A percentile compares a stretch with the other conserved stretches of the same genome.
These are phyloP conservation scores for Trypanosoma brucei DNA, from an alignment of 208 protist genomes.

Conservation along the genomic window DNA sequence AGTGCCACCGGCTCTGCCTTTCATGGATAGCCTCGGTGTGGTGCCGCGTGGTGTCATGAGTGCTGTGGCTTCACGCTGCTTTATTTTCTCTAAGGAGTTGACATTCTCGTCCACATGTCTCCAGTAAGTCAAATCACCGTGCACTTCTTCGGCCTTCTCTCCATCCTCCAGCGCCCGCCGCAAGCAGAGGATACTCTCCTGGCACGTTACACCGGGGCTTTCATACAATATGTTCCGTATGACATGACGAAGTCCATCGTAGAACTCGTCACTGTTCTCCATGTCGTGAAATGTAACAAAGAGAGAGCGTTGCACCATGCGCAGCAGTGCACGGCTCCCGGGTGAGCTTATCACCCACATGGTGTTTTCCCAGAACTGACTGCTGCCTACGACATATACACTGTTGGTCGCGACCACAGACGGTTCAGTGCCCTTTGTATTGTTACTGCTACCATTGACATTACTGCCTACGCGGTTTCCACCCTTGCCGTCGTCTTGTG, in stretches of 20 bases:
- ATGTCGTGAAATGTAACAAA: slow-evolving; percentile 71
- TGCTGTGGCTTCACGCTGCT: slow-evolving; percentile 27
- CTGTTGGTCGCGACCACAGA: background rate
- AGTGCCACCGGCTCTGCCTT: background rate
- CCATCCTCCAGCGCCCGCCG: slow-evolving; percentile 17
- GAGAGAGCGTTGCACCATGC: slow-evolving; percentile 73
- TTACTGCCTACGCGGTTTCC: background rate
- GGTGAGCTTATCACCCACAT: slow-evolving; percentile 24
- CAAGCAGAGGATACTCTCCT: slow-evolving; percentile 55
- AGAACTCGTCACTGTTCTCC: slow-evolving; percentile 46
- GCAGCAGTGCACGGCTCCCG: slow-evolving; percentile 52
- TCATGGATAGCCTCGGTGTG: background rate
- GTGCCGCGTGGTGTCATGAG: slow-evolving; percentile 20
- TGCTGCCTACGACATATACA: slow-evolving; percentile 10
- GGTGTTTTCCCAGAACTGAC: slow-evolving; percentile 27
- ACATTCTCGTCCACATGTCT: slow-evolving; percentile 43
- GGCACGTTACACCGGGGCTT: slow-evolving; percentile 53
- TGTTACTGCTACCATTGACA: slow-evolving; percentile 6
- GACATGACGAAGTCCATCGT: slow-evolving; percentile 45
- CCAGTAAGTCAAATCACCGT: slow-evolving; percentile 28
- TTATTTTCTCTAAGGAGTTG: slow-evolving; percentile 54
- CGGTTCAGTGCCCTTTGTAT: background rate
- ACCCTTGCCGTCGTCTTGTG: slow-evolving; percentile 7
- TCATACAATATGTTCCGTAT: slow-evolving; percentile 60
- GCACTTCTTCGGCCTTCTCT: slow-evolving; percentile 13